phyloP scores from a whole-genome alignment of 768 basidiomycete species.

The Suillus lakei region DNA sequence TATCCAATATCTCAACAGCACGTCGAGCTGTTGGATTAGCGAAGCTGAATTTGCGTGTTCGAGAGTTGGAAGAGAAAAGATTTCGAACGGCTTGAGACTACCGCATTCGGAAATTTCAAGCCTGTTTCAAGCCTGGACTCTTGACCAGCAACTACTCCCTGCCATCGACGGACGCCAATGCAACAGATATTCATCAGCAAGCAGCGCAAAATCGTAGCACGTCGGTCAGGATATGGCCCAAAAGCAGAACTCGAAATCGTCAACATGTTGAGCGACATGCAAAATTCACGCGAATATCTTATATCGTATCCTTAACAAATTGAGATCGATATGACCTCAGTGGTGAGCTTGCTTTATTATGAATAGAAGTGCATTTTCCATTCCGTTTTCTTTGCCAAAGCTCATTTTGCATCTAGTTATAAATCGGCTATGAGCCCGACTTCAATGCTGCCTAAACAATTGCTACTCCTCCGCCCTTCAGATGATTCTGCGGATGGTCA shows the following conservation, averaged over 20 bases:
- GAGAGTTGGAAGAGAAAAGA: constrained; percentile 2
- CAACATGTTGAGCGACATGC: not conserved
- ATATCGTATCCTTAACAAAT: not conserved
- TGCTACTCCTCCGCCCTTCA: not conserved
- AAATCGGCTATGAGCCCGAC: not conserved
- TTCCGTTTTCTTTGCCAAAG: not conserved
- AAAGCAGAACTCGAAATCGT: constrained; percentile 60
- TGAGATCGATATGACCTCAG: not conserved
- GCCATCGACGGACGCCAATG: not conserved
- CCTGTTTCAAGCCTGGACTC: no score
- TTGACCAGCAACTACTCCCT: not conserved
- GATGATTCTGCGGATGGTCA: not conserved
- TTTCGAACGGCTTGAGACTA: not conserved
- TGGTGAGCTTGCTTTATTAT: no score
- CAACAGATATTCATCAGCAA: not conserved
- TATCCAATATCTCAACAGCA: not conserved
- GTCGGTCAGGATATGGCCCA: constrained; percentile 81
- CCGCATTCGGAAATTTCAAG: not conserved
- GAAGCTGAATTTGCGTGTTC: not conserved
- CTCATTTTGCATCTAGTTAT: not conserved
- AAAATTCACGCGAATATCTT: not conserved
- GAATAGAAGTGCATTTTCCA: no score
- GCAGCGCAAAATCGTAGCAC: not conserved
- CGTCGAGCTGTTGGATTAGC: not conserved
- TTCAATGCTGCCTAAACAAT: not conserved